Percentiles rank a stretch among this genome's conserved stretches.
Evolutionary conservation across 495 filamentous ascomycete genomes (phyloP).

Genomic region (Acidomyces sp.): DNA sequence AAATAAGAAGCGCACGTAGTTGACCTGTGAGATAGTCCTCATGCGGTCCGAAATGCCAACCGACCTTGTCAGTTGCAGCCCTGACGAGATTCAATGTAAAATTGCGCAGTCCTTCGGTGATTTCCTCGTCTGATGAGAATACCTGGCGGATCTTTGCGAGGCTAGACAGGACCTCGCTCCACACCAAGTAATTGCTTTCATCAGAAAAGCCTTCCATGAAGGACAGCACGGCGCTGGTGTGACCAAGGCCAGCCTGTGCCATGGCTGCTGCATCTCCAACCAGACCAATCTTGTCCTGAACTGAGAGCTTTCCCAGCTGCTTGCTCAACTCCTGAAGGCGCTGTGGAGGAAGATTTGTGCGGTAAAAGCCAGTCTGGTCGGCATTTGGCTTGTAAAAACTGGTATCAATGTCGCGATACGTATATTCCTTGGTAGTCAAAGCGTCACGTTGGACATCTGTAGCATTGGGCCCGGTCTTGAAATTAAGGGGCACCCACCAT

Average conservation of each 20-base stretch:
- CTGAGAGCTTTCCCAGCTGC: conserved; percentile 55
- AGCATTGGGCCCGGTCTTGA: conserved; percentile 48
- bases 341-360: conserved; percentile 75
- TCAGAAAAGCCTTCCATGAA: conserved; percentile 67
- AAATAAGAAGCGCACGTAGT: conserved; percentile 65
- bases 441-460: conserved; percentile 42
- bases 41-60: conserved; percentile 63
- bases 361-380: conserved; percentile 78
- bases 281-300: conserved; percentile 81
- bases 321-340: conserved; percentile 68
- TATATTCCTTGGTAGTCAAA: conserved; percentile 63
- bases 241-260: conserved; percentile 72
- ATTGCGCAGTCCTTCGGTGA: conserved; percentile 53
- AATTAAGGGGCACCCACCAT: conserved; percentile 91
- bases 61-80: conserved; percentile 59
- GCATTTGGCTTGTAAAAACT: conserved; percentile 88
- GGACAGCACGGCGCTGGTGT: conserved; percentile 61
- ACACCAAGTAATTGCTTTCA: conserved; percentile 81
- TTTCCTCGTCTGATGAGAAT: conserved; percentile 44
- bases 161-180: conserved; percentile 64
- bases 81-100: conserved; percentile 60
- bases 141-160: conserved; percentile 51
- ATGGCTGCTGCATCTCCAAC: conserved; percentile 86
- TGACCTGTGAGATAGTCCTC: conserved; percentile 76
- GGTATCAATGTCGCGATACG: conserved; percentile 57